Conservation (phyloP, 2,329 filamentous ascomycete genomes). For the Bipolaris sorokiniana region DNA sequence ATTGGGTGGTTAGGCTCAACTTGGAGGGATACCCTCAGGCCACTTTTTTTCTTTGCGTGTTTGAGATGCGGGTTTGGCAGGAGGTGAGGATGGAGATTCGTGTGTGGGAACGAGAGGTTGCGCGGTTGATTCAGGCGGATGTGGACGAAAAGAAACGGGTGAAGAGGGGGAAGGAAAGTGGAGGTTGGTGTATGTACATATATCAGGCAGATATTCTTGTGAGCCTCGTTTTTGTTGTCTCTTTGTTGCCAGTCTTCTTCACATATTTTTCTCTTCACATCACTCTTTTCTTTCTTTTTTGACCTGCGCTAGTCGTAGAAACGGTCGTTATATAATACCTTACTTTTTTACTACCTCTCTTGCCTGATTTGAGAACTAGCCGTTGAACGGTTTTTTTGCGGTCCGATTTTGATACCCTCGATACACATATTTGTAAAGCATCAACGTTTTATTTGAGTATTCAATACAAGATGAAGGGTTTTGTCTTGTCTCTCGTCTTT, state of each 20-base stretch:
- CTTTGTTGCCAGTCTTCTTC: background rate
- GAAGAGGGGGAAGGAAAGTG: background rate
- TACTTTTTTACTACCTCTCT: conserved; percentile 3
- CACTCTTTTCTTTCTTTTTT: conserved; percentile 21
- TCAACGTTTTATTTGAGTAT: background rate
- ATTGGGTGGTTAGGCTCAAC: conserved; percentile 21
- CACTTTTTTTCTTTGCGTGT: conserved; percentile 6
- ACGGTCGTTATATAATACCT: conserved; percentile 30
- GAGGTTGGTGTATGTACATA: background rate
- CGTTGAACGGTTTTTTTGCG: conserved; percentile 33
- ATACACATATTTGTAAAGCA: background rate
- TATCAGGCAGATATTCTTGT: conserved; percentile 7
- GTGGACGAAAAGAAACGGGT: background rate
- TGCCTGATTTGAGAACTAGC: conserved; percentile 10
- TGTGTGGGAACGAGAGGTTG: conserved; percentile 9
- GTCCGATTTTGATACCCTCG: conserved; percentile 4
- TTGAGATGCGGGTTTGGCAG: conserved; percentile 5
- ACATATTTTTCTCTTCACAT: conserved; percentile 18
- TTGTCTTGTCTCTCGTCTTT: conserved; percentile 18
- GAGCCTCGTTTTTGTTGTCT: background rate
- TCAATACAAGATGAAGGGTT: conserved; percentile 24
- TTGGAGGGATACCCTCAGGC: conserved; percentile 11
- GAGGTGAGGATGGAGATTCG: background rate
- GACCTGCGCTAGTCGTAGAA: conserved; percentile 33
- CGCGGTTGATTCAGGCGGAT: background rate